Percentiles rank a stretch among this genome's conserved stretches.
Evolutionary conservation across 2,329 filamentous ascomycete genomes (phyloP).

Genomic region (Aspergillus arachidicola): DNA sequence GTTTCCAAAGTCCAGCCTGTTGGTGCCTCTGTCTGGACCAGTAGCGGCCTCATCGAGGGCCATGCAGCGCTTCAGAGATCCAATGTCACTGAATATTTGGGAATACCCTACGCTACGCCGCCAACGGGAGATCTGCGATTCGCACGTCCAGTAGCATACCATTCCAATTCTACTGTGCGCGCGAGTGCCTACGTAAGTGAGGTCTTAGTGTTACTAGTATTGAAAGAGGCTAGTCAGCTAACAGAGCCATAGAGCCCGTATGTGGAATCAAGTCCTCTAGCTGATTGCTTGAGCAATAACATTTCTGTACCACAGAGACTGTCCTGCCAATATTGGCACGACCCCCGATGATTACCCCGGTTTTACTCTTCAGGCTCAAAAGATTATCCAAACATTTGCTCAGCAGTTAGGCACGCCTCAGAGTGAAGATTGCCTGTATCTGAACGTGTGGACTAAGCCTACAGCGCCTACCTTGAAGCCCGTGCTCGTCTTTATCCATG

Average conservation of each 20-base stretch:
- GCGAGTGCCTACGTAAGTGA: slow-evolving; percentile 17
- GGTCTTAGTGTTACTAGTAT: neutral
- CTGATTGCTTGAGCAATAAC: neutral
- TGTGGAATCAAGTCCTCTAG: neutral
- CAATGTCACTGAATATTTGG: slow-evolving; percentile 29
- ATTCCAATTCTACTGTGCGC: slow-evolving; percentile 10
- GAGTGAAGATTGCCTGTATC: slow-evolving; percentile 38
- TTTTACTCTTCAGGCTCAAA: slow-evolving; percentile 22
- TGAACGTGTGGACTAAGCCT: slow-evolving; percentile 36
- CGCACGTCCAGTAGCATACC: slow-evolving; percentile 24
- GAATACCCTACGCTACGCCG: slow-evolving; percentile 31
- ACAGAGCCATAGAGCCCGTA: slow-evolving; percentile 17
- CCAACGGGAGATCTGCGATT: slow-evolving; percentile 32
- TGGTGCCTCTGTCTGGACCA: slow-evolving; percentile 20
- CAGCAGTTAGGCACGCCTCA: slow-evolving; percentile 28
- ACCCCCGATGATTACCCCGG: slow-evolving; percentile 23
- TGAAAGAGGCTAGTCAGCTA: too few relatives aligned
- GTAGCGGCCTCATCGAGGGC: slow-evolving; percentile 27
- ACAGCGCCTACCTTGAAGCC: slow-evolving; percentile 30
- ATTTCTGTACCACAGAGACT: slow-evolving; percentile 20
- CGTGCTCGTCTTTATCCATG: slow-evolving; percentile 47
- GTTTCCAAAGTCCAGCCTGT: neutral
- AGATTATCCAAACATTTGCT: slow-evolving; percentile 25
- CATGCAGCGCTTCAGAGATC: slow-evolving; percentile 19
- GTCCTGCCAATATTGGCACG: slow-evolving; percentile 22